A percentile compares a stretch with the other conserved stretches of the same genome.
phyloP scores from a whole-genome alignment of 2,329 filamentous ascomycete species.

The Dactylonectria estremocensis region DNA sequence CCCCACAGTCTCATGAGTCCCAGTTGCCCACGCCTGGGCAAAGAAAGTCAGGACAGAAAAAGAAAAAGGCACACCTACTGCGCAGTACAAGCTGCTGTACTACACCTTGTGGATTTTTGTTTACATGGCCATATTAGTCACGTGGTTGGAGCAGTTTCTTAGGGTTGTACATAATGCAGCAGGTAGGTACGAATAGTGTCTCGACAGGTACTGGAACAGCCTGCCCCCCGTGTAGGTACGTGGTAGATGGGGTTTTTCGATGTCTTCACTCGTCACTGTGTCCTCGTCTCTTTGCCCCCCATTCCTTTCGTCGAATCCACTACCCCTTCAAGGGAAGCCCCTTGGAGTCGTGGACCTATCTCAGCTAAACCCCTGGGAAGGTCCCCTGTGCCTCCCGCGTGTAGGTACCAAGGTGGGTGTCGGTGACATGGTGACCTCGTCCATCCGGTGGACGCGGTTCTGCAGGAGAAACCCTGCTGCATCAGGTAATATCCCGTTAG shows the following conservation, averaged over 20 bases:
- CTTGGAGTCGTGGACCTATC: constrained; percentile 6
- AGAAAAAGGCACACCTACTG: background rate
- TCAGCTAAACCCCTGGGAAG: constrained; percentile 14
- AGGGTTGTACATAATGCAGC: too few relatives aligned
- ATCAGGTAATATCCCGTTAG: constrained; percentile 52
- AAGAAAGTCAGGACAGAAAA: background rate
- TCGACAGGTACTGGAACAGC: background rate
- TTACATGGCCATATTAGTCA: background rate
- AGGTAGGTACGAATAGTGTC: too few relatives aligned
- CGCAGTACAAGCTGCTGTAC: background rate
- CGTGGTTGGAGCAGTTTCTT: background rate
- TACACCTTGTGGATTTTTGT: background rate
- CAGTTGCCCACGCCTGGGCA: background rate
- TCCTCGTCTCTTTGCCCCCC: background rate
- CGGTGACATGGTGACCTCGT: constrained; percentile 29
- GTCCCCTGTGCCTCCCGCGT: constrained; percentile 27
- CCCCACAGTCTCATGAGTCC: constrained; percentile 15
- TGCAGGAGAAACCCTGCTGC: constrained; percentile 51
- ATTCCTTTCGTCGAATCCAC: background rate
- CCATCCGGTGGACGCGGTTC: constrained; percentile 34
- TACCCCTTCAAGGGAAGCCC: constrained; percentile 12
- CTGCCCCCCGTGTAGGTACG: background rate
- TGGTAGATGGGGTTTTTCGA: background rate
- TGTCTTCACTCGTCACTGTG: background rate
- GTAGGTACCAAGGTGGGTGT: constrained; percentile 15